Percentiles rank a stretch among this genome's conserved stretches.
Conservation (phyloP, 225 moss, liverwort and hornwort genomes). For the Physcomitrellopsis africana region DNA sequence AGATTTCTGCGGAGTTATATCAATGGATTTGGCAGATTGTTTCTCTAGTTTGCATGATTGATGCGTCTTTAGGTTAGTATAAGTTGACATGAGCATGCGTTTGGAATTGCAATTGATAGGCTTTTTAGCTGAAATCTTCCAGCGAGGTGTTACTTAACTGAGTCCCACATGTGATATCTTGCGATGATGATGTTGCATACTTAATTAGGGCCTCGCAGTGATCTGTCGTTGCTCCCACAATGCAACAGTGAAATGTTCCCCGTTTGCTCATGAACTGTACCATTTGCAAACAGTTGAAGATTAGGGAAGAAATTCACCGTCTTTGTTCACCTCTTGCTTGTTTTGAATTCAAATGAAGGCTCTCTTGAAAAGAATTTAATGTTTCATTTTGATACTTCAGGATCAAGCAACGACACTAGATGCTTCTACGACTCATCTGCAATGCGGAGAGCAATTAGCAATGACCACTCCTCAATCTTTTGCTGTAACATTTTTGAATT, state of each 20-base stretch:
- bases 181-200: background rate
- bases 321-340: constrained; percentile 16
- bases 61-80: constrained; percentile 17
- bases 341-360: background rate
- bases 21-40: background rate
- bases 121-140: constrained; percentile 6
- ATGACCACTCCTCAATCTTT: constrained; percentile 66
- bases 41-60: constrained; percentile 13
- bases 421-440: constrained; percentile 33
- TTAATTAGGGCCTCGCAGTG: background rate
- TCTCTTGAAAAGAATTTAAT: too few relatives aligned
- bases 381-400: constrained; percentile 32
- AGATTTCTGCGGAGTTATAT: constrained; percentile 1
- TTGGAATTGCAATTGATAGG: constrained; percentile 12
- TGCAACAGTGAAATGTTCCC: background rate
- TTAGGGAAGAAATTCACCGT: background rate
- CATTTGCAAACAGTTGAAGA: background rate
- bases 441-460: constrained; percentile 49
- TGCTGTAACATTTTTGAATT: constrained; percentile 70
- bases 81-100: constrained; percentile 16
- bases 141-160: constrained; percentile 4
- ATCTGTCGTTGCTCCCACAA: background rate
- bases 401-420: constrained; percentile 23
- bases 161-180: background rate
- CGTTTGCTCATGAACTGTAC: background rate